Base-by-base conservation (phyloP, 805 yeast species). In the Candida tibetensis region DNA sequence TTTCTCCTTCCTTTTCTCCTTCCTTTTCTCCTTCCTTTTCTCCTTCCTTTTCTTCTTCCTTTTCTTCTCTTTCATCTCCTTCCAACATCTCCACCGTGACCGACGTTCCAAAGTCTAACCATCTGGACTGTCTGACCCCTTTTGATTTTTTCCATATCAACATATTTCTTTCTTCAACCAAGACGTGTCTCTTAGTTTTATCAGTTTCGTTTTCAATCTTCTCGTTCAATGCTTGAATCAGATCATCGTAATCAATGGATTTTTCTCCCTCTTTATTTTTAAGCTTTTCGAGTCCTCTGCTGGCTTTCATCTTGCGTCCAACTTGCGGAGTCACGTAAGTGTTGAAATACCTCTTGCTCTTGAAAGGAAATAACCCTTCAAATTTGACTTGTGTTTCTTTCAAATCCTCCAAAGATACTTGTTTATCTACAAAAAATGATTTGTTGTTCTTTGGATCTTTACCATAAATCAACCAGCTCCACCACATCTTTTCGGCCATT, bases 321-420 rank as follows among this genome's bases (percentile, higher is more conserved):
- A 69, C 52, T 44, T 64, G 71, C 4, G 74, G 73, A 2, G 74
- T 69, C 7, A 58, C 71, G 40, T 63, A 67, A 1, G 55, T 48
- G 42, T 69, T 66, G 55, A 69, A 69, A 43, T 69, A 69, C 34
- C 60, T 48, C 42, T 64, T 65, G 16, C 44, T 52, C 36, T 60
- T 64, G 28, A 43, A 57, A 1, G 70, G 71, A 14, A 49, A 49
- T 2, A 51, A 29, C 1, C 38, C 31, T 5, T 48, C 47, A 13
- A 44, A 49, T 22, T 55, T 49, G 5, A 54, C 51, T 14, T 47
- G 30, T 0, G 51, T 44, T 6, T 39, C 42, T 2, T 30, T 15
- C 25, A 65, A 40, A 4, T 62, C 65, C 5, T 48, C 53, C 1
- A 42, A 41, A 0, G 49, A 38, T 16, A 68, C 18, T 1, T 39